These are phyloP conservation scores for Porogramme epimiltina DNA, from an alignment of 1,284 basidiomycete genomes.

Conservation along the genomic window DNA sequence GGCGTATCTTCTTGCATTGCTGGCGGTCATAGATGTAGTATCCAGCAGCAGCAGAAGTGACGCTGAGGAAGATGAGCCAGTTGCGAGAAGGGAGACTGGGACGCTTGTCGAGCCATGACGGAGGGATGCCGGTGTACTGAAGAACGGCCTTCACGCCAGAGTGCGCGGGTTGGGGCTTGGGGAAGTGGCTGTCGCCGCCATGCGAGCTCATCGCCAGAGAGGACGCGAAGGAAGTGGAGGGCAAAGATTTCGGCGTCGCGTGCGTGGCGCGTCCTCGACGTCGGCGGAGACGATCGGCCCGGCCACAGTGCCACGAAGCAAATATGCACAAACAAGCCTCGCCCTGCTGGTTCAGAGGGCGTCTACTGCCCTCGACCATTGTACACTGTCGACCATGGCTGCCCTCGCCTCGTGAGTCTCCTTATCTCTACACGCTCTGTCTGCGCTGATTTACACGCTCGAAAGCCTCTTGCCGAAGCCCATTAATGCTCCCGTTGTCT, in stretches of 20 bases:
- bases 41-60: constrained; percentile 71
- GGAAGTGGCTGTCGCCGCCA: constrained; percentile 29
- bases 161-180: constrained; percentile 23
- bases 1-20: constrained; percentile 76
- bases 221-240: constrained; percentile 9
- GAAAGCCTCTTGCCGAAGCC: constrained; percentile 69
- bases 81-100: constrained; percentile 88
- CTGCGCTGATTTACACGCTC: not conserved
- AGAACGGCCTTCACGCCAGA: constrained; percentile 37
- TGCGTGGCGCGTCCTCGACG: constrained; percentile 2
- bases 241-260: constrained; percentile 5
- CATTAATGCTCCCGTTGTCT: constrained; percentile 50
- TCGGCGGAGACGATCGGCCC: constrained; percentile 4
- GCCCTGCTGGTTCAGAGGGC: constrained; percentile 10
- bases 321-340: constrained; percentile 9
- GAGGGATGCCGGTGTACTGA: constrained; percentile 56
- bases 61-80: constrained; percentile 88
- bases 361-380: constrained; percentile 11
- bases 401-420: constrained; percentile 39
- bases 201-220: constrained; percentile 30
- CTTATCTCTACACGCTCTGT: not conserved
- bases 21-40: constrained; percentile 86
- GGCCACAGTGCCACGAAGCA: not conserved
- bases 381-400: constrained; percentile 32
- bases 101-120: constrained; percentile 72